Evolutionary conservation across 345 rosid genomes (phyloP).

Genomic region (Hibiscus mutabilis): DNA sequence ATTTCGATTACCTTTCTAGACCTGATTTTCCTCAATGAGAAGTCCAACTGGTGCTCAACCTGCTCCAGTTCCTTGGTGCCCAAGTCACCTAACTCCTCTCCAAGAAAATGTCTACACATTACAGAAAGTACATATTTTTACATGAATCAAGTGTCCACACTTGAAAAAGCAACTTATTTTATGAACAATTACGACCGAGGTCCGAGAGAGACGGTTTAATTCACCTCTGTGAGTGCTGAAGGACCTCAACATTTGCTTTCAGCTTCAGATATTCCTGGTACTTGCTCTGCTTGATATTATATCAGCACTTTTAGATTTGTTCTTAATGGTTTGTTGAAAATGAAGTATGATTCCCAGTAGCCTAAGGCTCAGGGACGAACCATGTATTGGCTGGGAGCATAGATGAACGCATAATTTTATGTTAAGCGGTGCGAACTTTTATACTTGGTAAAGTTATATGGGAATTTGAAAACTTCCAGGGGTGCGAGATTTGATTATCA

Average conservation of each 20-base stretch:
- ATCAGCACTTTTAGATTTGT: not conserved
- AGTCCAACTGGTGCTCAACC: constrained; percentile 44
- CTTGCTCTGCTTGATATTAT: constrained; percentile 29
- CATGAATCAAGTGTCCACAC: not conserved
- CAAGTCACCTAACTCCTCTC: constrained; percentile 41
- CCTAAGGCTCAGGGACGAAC: not conserved
- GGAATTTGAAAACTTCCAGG: no score
- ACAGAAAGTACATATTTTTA: not conserved
- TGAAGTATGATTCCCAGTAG: not conserved
- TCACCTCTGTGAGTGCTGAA: constrained; percentile 71
- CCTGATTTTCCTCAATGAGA: constrained; percentile 38
- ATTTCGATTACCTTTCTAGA: constrained; percentile 32
- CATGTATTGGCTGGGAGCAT: no score
- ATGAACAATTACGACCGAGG: not conserved
- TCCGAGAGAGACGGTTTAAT: not conserved
- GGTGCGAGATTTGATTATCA: no score
- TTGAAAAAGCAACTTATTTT: not conserved
- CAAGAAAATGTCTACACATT: constrained; percentile 36
- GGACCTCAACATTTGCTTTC: constrained; percentile 48
- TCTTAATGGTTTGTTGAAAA: not conserved
- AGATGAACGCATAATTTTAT: no score
- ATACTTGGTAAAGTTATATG: no score
- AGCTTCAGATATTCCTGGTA: constrained; percentile 67
- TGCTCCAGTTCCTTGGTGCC: constrained; percentile 31
- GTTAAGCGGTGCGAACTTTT: no score